A percentile compares a stretch with the other conserved stretches of the same genome.
These are phyloP conservation scores for Stemphylium vesicarium DNA, from an alignment of 2,329 filamentous ascomycete species.

Conservation along the genomic window DNA sequence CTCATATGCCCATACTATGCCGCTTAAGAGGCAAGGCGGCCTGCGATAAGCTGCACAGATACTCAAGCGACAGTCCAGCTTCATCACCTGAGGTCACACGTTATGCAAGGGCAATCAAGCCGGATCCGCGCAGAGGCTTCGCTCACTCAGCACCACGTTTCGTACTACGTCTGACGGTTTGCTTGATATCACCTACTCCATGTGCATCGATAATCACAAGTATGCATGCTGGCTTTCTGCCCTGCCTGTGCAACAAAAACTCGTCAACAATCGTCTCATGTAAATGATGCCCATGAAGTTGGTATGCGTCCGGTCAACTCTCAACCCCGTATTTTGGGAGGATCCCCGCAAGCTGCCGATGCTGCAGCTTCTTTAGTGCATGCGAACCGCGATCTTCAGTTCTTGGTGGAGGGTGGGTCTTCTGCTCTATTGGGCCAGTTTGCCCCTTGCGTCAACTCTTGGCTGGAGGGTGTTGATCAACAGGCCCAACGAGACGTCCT, in stretches of 20 bases:
- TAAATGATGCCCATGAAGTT: background rate
- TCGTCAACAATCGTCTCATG: too few species aligned
- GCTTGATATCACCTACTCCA: background rate
- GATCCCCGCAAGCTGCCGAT: constrained; percentile 8
- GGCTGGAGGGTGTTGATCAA: constrained; percentile 4
- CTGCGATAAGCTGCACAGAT: constrained; percentile 3
- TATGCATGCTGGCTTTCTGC: too few species aligned
- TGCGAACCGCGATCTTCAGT: constrained; percentile 14
- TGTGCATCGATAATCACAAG: background rate
- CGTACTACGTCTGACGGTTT: background rate
- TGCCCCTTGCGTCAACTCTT: constrained; percentile 13
- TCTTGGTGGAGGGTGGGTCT: constrained; percentile 1
- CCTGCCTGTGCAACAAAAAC: too few species aligned
- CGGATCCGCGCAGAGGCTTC: background rate
- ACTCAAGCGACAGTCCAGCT: constrained; percentile 4
- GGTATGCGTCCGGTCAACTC: background rate
- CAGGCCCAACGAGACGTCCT: background rate
- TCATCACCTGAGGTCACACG: constrained; percentile 4
- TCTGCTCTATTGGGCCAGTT: constrained; percentile 5
- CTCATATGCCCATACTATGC: constrained; percentile 7
- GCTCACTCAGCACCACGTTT: constrained; percentile 16
- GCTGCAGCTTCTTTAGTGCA: constrained; percentile 18
- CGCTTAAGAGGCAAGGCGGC: background rate
- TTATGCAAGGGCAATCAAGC: constrained; percentile 9
- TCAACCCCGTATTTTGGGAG: background rate